Evolutionary conservation across 495 filamentous ascomycete genomes (phyloP), one percentile per base, ranked within the genome.

Genomic region (Monascus purpureus): DNA sequence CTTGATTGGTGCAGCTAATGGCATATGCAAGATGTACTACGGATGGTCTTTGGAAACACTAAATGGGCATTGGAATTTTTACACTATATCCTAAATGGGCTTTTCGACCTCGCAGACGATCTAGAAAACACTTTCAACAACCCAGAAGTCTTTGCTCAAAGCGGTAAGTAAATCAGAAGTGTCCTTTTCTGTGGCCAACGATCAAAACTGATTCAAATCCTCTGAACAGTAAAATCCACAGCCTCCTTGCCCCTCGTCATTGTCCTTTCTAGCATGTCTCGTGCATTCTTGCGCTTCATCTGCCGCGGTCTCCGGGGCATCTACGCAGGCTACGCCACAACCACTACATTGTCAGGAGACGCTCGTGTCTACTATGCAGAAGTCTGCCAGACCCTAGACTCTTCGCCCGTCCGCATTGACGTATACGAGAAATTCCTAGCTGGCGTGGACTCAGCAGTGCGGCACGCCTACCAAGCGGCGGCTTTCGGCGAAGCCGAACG

Each of bases 11-110:
- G 18, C 12, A 27, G 6, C 33, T 39, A 31, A 42, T 15, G n/a
- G 7, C 23, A 13, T n/a, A 19, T 27, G 9, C 4, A 18, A 67
- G 60, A 61, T 39, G 49, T 62, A 29, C 39, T 64, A 15, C 50
- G 50, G 17, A 55, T 61, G 40, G 43, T 65, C 5, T 43, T 63
- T 2, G 58, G 58, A 14, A 65, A 63, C 29, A 56, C 57, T 13
- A 67, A 53, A 46, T 92, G 82, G 81, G 67, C 67, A 1, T 57
- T 80, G 23, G 71, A 80, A 32, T 65, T 88, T 30, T 68, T 77
- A 25, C 64, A 70, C 13, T 87, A 70, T 60, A 52, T 87, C 13
- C 56, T 76, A 5, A 78, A 80, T 50, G 75, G 73, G 17, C 39
- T 84, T 9, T 73, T 82, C 35, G 52, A 68, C 16, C 59, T 83